These are phyloP conservation scores for Neopestalotiopsis sp. DNA, from an alignment of 2,329 filamentous ascomycete genomes.

Conservation along the genomic window DNA sequence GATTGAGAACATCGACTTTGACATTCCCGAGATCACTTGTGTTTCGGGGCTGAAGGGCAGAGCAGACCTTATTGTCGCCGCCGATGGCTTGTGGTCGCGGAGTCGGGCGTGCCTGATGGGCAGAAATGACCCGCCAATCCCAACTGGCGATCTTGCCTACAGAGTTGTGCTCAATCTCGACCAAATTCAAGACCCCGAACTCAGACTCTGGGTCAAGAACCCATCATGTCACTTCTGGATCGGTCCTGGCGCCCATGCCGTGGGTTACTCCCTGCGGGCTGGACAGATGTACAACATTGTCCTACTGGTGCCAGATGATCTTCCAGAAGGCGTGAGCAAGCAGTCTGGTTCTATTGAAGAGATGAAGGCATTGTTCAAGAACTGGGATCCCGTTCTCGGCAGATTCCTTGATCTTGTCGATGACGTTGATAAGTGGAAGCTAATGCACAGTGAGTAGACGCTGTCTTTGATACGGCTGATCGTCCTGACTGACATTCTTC, in stretches of 20 bases:
- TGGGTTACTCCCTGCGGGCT: conserved; percentile 65
- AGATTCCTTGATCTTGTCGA: conserved; percentile 55
- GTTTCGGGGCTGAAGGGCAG: conserved; percentile 42
- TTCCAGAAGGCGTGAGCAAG: conserved; percentile 58
- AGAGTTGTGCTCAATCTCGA: conserved; percentile 61
- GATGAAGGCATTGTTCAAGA: conserved; percentile 63
- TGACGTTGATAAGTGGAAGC: conserved; percentile 71
- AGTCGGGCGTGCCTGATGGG: conserved; percentile 57
- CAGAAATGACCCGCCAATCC: conserved; percentile 51
- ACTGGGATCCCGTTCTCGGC: conserved; percentile 67
- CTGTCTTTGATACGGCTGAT: conserved; percentile 17
- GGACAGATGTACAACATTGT: conserved; percentile 71
- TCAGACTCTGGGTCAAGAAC: conserved; percentile 58
- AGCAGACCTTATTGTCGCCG: conserved; percentile 65
- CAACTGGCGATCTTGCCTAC: conserved; percentile 71
- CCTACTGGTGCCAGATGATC: conserved; percentile 67
- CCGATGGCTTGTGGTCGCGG: conserved; percentile 69
- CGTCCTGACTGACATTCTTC: background rate
- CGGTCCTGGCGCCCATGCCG: conserved; percentile 65
- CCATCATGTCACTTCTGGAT: conserved; percentile 67
- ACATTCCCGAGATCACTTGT: conserved; percentile 46
- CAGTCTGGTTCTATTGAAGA: conserved; percentile 61
- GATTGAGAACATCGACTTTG: conserved; percentile 54
- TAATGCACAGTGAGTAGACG: conserved; percentile 56
- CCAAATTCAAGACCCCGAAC: conserved; percentile 55